Conservation (phyloP, 441 rosid genomes). For the Hypseocharis bilobata region DNA sequence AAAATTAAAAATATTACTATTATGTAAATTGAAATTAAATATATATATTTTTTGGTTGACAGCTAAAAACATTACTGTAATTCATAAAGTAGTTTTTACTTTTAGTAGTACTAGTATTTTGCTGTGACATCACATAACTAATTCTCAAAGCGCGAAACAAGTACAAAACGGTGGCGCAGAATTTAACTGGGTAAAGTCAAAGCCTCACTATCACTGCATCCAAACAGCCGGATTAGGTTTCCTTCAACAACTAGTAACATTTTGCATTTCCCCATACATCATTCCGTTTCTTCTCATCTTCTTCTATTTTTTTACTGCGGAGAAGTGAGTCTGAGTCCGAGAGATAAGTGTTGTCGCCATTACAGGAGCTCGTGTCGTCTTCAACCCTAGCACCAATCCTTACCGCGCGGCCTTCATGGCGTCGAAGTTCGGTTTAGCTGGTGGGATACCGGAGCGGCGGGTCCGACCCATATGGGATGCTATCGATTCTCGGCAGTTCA, state of each 20-base stretch:
- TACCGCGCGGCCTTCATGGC: constrained; percentile 52
- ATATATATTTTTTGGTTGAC: too few species aligned
- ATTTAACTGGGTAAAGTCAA: not conserved
- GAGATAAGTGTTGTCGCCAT: not conserved
- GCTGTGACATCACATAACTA: too few species aligned
- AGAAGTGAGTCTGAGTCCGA: not conserved
- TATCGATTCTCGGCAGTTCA: constrained; percentile 91
- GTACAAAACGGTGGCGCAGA: not conserved
- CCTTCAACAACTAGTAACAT: not conserved
- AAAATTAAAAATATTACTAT: too few species aligned
- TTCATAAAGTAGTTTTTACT: too few species aligned
- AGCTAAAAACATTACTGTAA: too few species aligned
- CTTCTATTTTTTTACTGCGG: not conserved
- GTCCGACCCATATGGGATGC: constrained; percentile 98
- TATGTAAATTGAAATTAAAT: too few species aligned
- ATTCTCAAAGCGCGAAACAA: not conserved
- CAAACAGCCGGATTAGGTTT: constrained; percentile 40
- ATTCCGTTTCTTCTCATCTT: not conserved
- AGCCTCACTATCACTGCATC: constrained; percentile 16
- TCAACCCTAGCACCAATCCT: constrained; percentile 9
- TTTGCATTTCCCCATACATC: not conserved
- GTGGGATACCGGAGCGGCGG: constrained; percentile 97
- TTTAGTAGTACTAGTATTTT: too few species aligned
- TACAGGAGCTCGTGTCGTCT: constrained; percentile 6
- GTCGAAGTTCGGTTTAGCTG: constrained; percentile 82